phyloP scores from a whole-genome alignment of 1,139 yeast genomes.

The Protomyces gravidus region DNA sequence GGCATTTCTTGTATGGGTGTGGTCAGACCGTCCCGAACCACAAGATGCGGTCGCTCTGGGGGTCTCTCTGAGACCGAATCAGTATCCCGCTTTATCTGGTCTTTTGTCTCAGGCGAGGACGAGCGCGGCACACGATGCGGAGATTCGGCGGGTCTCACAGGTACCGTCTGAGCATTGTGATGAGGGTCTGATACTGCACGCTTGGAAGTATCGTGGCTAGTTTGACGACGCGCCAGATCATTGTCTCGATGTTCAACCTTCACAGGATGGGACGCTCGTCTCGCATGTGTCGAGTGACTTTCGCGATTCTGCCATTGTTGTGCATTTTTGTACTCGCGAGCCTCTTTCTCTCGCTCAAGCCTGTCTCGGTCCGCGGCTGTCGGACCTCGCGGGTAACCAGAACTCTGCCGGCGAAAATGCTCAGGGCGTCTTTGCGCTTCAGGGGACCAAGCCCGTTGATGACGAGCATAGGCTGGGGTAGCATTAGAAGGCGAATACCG shows the following conservation, averaged over 20 bases:
- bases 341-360: constrained; percentile 1
- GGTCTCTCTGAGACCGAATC: no score
- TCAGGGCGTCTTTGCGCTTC: constrained; percentile 18
- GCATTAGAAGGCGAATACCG: neutral
- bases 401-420: neutral
- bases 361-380: constrained; percentile 5
- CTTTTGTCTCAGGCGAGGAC: no score
- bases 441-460: constrained; percentile 3
- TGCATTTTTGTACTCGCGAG: constrained; percentile 5
- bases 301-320: neutral
- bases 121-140: no score
- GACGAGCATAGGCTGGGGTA: neutral
- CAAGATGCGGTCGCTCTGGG: no score
- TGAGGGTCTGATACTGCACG: neutral
- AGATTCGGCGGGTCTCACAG: no score
- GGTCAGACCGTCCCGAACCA: no score
- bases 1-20: no score
- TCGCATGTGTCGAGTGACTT: neutral
- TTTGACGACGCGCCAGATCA: no score
- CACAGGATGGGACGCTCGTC: neutral
- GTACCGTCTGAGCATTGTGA: neutral
- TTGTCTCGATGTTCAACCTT: neutral
- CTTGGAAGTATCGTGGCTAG: no score
- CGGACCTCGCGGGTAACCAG: neutral
- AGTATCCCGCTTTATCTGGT: no score